Evolutionary conservation across 192 early-diverging fungal genomes (phyloP), one percentile per base, ranked within the genome.

Genomic region (Podila epicladia): DNA sequence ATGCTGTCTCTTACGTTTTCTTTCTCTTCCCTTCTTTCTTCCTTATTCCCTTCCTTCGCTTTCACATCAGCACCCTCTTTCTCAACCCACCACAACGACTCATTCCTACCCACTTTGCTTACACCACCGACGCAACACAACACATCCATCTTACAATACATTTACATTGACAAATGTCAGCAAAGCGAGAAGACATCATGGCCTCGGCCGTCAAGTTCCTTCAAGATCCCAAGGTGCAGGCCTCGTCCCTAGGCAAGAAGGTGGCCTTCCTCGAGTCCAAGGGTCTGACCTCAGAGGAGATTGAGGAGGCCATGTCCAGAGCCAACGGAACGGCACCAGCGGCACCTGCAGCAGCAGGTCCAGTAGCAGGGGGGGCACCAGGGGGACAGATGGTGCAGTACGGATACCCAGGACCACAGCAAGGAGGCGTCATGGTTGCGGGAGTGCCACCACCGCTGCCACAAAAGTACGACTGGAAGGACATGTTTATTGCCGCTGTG

Each of bases 241-340:
- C 89, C 12, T 91, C 95, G 19, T 90, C 98, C 1, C 82, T 99
- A 26, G 94, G 95, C 37, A 97, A 98, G 68, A 92, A 94, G 58
- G 86, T 97, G 32, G 91, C 97, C n/a, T 99, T 99, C 83, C 88
- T 99, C 28, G 96, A 98, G 74, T 92, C 92, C 51, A 99, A 99
- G 86, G 98, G 98, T 0, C 83, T 99, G 67, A 94, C 93, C 29
- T 85, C 90, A 17, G 92, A 90, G 22, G 98, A 99, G 84, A 98
- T 99, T 69, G 93, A 98, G 62, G 92, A 89, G 53, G 98, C 97
- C 9, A 85, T 95, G 74, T 83, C 86, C n/a, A 84, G 91, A 33
- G 88, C 87, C 28, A 91, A 83, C 58, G 91, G 88, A 5, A 82
- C 78, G 45, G 62, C 74, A 7, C n/a, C 85, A 12, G 55, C 59